Evolutionary conservation across 2,329 filamentous ascomycete species (phyloP).

Genomic region (Didymosphaeria variabile): DNA sequence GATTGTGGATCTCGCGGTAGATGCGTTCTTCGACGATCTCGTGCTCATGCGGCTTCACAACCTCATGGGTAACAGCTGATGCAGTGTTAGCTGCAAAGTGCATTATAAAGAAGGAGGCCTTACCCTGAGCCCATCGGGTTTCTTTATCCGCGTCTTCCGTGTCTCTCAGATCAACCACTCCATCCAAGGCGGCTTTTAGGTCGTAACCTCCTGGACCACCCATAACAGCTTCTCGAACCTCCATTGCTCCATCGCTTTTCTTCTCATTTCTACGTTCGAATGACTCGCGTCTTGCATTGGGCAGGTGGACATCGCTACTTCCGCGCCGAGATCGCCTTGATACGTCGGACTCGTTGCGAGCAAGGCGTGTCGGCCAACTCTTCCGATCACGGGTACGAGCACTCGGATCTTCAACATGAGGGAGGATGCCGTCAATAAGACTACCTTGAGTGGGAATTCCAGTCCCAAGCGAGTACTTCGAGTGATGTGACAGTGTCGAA

Average conservation of each 20-base stretch:
- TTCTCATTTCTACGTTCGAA: background rate
- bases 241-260: background rate
- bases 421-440: constrained; percentile 21
- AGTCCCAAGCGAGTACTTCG: constrained; percentile 17
- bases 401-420: constrained; percentile 12
- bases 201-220: constrained; percentile 18
- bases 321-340: constrained; percentile 1
- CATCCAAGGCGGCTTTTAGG: constrained; percentile 28
- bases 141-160: constrained; percentile 52
- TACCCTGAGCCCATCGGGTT: constrained; percentile 52
- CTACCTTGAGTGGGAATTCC: constrained; percentile 18
- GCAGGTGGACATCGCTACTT: constrained; percentile 5
- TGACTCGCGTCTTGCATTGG: background rate
- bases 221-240: constrained; percentile 12
- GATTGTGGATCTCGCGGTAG: constrained; percentile 63
- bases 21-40: constrained; percentile 59
- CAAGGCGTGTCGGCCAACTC: constrained; percentile 16
- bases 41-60: constrained; percentile 54
- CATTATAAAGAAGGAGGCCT: constrained; percentile 9
- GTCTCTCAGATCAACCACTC: constrained; percentile 48
- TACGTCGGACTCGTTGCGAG: constrained; percentile 18
- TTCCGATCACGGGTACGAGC: constrained; percentile 16
- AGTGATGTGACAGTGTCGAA: background rate
- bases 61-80: constrained; percentile 62
- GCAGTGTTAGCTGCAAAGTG: constrained; percentile 17